Conservation (phyloP, 208 protist species). For the Entamoeba nuttalli region DNA sequence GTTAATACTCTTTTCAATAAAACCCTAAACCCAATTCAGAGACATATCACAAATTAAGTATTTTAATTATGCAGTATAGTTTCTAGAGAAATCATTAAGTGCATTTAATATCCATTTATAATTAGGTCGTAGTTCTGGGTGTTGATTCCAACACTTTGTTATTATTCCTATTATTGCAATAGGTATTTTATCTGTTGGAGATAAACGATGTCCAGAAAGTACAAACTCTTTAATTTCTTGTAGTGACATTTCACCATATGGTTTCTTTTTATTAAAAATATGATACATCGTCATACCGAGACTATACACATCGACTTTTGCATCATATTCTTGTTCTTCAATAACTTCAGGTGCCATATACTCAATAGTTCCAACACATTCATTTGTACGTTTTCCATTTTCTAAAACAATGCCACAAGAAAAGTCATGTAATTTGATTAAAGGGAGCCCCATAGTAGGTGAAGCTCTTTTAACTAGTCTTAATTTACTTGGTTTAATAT, state of each 20-base stretch:
- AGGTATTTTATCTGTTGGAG: background rate
- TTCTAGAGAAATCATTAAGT: background rate
- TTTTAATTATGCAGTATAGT: too few species aligned
- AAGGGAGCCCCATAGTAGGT: background rate
- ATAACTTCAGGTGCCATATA: background rate
- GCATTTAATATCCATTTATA: background rate
- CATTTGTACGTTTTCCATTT: background rate
- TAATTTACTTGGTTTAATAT: background rate
- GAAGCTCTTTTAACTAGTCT: background rate
- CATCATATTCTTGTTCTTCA: background rate
- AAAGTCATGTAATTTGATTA: background rate
- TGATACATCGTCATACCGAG: background rate
- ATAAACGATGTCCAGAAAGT: background rate
- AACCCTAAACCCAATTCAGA: too few species aligned
- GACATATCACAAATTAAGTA: too few species aligned
- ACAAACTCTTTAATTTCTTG: background rate
- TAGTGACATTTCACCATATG: background rate
- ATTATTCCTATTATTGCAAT: background rate
- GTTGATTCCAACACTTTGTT: background rate
- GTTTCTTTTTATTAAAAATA: background rate
- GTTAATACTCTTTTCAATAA: too few species aligned
- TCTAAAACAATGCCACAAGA: background rate
- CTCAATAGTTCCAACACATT: background rate
- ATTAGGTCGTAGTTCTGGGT: background rate
- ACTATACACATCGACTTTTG: background rate